Evolutionary conservation across 768 basidiomycete species (phyloP).

Genomic region (Phanerochaete carnosa): DNA sequence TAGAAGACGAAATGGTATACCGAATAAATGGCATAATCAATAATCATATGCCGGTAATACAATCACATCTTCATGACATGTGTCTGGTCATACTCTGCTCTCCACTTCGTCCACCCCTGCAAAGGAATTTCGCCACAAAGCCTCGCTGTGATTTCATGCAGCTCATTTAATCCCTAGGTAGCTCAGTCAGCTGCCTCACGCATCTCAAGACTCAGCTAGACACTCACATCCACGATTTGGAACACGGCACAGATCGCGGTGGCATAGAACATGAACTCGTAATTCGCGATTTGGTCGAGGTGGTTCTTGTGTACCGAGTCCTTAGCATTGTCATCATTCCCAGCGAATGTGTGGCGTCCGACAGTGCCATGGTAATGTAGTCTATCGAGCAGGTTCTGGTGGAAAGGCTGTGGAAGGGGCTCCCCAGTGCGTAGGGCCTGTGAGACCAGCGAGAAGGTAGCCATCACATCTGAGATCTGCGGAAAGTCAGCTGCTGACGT

Average conservation of each 20-base stretch:
- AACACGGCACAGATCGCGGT: constrained; percentile 36
- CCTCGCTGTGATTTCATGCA: constrained; percentile 31
- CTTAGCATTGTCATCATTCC: background rate
- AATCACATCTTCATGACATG: background rate
- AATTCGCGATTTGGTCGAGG: constrained; percentile 17
- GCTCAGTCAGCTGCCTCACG: background rate
- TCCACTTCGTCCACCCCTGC: constrained; percentile 37
- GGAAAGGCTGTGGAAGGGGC: constrained; percentile 41
- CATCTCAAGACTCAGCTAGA: background rate
- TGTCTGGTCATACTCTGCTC: constrained; percentile 31
- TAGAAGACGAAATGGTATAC: background rate
- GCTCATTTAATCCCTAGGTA: constrained; percentile 34
- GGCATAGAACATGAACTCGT: constrained; percentile 39
- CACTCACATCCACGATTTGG: constrained; percentile 32
- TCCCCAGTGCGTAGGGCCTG: constrained; percentile 43
- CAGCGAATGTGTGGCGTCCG: constrained; percentile 15
- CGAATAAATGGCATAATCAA: background rate
- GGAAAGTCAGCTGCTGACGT: background rate
- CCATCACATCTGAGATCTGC: constrained; percentile 42
- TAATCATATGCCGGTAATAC: background rate
- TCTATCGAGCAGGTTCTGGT: constrained; percentile 39
- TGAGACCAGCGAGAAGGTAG: constrained; percentile 39
- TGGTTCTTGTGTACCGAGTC: background rate
- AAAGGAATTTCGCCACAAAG: constrained; percentile 41
- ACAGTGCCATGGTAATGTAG: constrained; percentile 39